Percentiles rank a stretch among this genome's conserved stretches.
phyloP scores from a whole-genome alignment of 768 basidiomycete genomes.

The Astraeus odoratus region DNA sequence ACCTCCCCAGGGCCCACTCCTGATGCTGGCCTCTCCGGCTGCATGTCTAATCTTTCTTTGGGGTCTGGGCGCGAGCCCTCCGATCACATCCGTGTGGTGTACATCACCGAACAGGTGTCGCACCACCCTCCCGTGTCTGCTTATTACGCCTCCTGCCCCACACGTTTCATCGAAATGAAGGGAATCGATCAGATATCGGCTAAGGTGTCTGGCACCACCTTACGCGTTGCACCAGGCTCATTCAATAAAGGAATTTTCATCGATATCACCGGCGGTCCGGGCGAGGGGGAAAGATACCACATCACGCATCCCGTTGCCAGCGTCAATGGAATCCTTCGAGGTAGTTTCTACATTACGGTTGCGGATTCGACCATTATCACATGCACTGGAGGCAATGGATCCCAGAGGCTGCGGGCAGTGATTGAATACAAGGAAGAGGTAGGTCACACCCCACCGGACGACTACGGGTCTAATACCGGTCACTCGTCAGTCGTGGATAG shows the following conservation, averaged over 20 bases:
- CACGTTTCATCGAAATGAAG: constrained; percentile 58
- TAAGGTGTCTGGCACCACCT: constrained; percentile 80
- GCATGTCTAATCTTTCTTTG: constrained; percentile 58
- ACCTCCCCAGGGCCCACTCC: constrained; percentile 42
- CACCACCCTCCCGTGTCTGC: constrained; percentile 96
- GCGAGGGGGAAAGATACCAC: constrained; percentile 75
- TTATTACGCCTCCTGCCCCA: constrained; percentile 72
- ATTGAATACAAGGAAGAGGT: constrained; percentile 98
- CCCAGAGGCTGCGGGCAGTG: constrained; percentile 65
- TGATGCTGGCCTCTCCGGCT: constrained; percentile 39
- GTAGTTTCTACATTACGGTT: constrained; percentile 87
- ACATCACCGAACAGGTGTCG: constrained; percentile 89
- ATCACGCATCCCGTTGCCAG: constrained; percentile 85
- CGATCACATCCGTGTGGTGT: constrained; percentile 60
- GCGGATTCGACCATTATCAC: constrained; percentile 75
- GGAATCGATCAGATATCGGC: constrained; percentile 94
- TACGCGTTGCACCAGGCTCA: constrained; percentile 77
- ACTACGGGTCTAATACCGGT: background rate
- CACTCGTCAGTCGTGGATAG: constrained; percentile 70
- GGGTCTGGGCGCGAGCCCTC: constrained; percentile 29
- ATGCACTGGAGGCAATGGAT: constrained; percentile 61
- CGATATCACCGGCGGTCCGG: constrained; percentile 63
- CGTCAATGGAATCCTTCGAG: constrained; percentile 89
- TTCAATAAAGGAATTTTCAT: constrained; percentile 89
- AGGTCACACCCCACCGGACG: constrained; percentile 17